phyloP scores from a whole-genome alignment of 164 flowering plant genomes.

The Magnolia officinalis region DNA sequence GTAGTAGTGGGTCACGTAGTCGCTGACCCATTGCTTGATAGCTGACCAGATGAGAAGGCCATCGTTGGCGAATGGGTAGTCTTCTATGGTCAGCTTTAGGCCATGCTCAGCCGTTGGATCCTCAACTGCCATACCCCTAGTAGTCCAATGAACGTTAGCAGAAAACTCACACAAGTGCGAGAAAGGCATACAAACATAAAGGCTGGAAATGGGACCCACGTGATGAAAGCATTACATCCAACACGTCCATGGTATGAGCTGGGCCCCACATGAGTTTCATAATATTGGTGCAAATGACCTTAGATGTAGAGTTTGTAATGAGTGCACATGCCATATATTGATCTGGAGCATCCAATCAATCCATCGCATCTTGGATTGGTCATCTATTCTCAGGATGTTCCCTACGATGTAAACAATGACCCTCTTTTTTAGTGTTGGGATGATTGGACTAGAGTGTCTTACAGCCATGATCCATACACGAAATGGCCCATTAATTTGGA shows the following conservation, averaged over 20 bases:
- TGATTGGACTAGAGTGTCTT: neutral
- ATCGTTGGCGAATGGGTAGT: slow-evolving; percentile 77
- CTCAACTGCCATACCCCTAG: slow-evolving; percentile 74
- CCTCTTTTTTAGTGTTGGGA: neutral
- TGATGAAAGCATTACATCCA: neutral
- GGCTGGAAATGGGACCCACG: too few species aligned
- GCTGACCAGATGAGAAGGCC: slow-evolving; percentile 67
- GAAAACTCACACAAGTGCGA: neutral
- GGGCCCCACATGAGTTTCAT: neutral
- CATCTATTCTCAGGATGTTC: too few species aligned
- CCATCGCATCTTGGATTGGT: too few species aligned
- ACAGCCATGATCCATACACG: neutral
- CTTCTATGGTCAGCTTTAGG: slow-evolving; percentile 53
- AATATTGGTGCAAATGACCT: neutral
- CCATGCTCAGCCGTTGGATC: slow-evolving; percentile 71
- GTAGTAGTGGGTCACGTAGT: slow-evolving; percentile 62
- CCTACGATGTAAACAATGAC: too few species aligned
- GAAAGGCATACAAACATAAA: too few species aligned
- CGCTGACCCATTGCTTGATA: slow-evolving; percentile 58
- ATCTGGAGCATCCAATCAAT: too few species aligned
- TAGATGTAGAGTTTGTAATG: neutral
- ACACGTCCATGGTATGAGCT: neutral
- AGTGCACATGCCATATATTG: neutral
- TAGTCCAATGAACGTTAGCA: neutral
- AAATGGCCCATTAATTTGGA: neutral